Base-by-base conservation (phyloP, 768 basidiomycete genomes). In the Kwoniella sp. region DNA sequence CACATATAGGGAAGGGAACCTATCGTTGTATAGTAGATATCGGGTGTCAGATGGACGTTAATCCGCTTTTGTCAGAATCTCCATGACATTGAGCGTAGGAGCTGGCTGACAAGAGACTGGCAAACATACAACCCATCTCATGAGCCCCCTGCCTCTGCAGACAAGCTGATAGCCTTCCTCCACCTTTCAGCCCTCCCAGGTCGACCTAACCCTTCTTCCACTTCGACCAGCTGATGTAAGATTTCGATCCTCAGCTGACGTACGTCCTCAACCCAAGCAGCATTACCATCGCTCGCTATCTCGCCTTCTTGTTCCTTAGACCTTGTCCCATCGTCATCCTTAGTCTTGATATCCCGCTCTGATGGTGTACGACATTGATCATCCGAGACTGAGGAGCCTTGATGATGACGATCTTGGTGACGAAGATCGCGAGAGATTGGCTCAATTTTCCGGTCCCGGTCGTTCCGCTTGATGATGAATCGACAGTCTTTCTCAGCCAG, bases 141-240 rank as follows among this genome's bases (percentile, higher is more conserved):
- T 55, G n/a, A n/a, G n/a, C 34, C 34, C 13, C 34, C 34, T 5
- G 5, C 5, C 34, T 7, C 34, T 13, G 34, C 34, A 37, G 34
- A 37, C 34, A 37, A 37, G 34, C 34, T 20, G 9, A 17, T 45
- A 45, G 41, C 50, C 25, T 60, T 55, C 31, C 57, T 63, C 66
- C 70, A 68, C 26, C 70, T 38, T 17, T 68, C 61, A 23, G 58
- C 68, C 41, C 70, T 65, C 1, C 57, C 65, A 13, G 22, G 23
- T 28, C 66, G 45, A 15, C 74, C 74, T 48, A 68, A 50, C 1
- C 57, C 68, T 37, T 66, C 65, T 50, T 76, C 68, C 8, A 76
- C 68, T 13, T n/a, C 20, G 0, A 68, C 47, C 63, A 71, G 22
- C 41, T 48, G 47, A 41, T 38, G 29, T 31, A 73, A 37, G 3